phyloP scores from a whole-genome alignment of 352 stramenopile genomes.

The Stramenopiles sp. region DNA sequence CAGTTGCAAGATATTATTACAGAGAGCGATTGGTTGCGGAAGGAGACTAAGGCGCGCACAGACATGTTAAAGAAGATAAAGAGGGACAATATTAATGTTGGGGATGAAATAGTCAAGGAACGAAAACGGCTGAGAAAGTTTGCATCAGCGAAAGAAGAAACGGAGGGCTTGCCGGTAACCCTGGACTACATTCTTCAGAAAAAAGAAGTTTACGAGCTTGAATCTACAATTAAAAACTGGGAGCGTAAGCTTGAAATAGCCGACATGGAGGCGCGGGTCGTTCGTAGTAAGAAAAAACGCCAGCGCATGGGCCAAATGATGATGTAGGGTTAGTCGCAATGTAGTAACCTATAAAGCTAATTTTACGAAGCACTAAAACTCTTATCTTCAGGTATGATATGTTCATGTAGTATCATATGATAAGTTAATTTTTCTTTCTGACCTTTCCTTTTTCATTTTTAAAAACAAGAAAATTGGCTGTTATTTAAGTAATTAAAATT shows the following conservation, averaged over 20 bases:
- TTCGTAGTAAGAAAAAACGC: neutral
- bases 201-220: slow-evolving; percentile 58
- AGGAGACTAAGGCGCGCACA: slow-evolving; percentile 48
- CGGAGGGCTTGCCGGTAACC: slow-evolving; percentile 58
- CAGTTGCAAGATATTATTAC: slow-evolving; percentile 54
- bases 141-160: slow-evolving; percentile 35
- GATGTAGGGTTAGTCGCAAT: no score
- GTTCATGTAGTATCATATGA: no score
- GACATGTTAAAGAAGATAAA: slow-evolving; percentile 64
- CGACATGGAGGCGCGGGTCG: slow-evolving; percentile 37
- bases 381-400: no score
- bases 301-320: no score
- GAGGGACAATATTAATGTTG: slow-evolving; percentile 41
- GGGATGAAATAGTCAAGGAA: slow-evolving; percentile 47
- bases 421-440: no score
- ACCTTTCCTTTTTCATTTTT: no score
- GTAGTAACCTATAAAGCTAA: no score
- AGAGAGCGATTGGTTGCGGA: slow-evolving; percentile 48
- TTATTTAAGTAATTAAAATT: no score
- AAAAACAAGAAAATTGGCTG: no score
- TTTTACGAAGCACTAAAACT: no score
- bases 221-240: slow-evolving; percentile 63
- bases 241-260: slow-evolving; percentile 74
- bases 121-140: slow-evolving; percentile 34
- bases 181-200: slow-evolving; percentile 72